Conservation (phyloP, 2,329 filamentous ascomycete species). For the Clonostachys rosea region DNA sequence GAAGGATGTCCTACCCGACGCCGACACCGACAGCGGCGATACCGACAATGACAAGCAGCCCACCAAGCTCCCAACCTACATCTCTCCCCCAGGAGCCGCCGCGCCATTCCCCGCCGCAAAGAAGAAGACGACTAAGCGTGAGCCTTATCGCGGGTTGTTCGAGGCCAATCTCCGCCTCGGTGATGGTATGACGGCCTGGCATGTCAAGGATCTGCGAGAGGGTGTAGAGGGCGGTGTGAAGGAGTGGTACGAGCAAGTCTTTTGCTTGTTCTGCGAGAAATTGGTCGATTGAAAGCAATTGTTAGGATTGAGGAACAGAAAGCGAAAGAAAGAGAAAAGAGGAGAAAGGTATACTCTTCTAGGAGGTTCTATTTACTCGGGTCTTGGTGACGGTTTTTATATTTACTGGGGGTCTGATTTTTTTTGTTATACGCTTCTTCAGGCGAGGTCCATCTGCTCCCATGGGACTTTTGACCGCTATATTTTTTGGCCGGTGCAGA, state of each 20-base stretch:
- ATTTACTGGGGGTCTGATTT: too few species aligned
- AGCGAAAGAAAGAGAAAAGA: too few species aligned
- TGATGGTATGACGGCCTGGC: slow-evolving; percentile 40
- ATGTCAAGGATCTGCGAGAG: slow-evolving; percentile 46
- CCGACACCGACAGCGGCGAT: not conserved
- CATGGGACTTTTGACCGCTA: too few species aligned
- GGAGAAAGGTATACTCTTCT: too few species aligned
- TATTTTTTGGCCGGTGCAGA: too few species aligned
- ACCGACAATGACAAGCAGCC: slow-evolving; percentile 6
- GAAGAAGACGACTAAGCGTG: slow-evolving; percentile 1
- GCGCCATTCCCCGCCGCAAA: not conserved
- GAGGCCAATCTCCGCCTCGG: slow-evolving; percentile 43
- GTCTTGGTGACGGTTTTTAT: too few species aligned
- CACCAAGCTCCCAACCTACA: not conserved
- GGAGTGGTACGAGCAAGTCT: slow-evolving; percentile 43
- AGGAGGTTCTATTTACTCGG: too few species aligned
- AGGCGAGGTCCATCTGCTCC: too few species aligned
- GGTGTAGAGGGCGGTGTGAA: slow-evolving; percentile 42
- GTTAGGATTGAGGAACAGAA: not conserved
- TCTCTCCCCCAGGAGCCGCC: not conserved
- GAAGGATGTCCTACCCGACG: slow-evolving; percentile 1
- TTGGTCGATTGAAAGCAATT: slow-evolving; percentile 31
- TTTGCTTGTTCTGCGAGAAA: slow-evolving; percentile 45
- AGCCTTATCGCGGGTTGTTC: slow-evolving; percentile 42
- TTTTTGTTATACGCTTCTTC: too few species aligned